Evolutionary conservation across 495 filamentous ascomycete genomes (phyloP), one percentile per base, ranked within the genome.

Genomic region (Niebla homalea): DNA sequence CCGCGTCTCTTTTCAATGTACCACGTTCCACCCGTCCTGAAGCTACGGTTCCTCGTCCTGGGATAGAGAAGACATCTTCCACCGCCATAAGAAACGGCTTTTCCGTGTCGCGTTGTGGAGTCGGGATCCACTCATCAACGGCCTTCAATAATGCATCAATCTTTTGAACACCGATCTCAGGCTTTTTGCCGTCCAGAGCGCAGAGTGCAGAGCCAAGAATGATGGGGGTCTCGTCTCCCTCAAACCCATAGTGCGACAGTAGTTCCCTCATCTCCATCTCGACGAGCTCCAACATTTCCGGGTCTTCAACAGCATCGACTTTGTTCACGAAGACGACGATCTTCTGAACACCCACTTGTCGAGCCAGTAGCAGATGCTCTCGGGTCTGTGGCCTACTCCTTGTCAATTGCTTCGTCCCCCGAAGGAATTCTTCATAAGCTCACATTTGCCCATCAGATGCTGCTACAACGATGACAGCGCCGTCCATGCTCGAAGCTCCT

Each of bases 251-350:
- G 55, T 77, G 79, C 52, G 62, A 78, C 50, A 98, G 82, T 29
- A 97, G 83, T 69, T 98, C 92, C 61, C 92, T 85, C 92, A 98
- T 98, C 72, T 98, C 92, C 81, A 98, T 90, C 78, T 98, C 92
- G 62, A 98, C 92, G 47, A 98, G 84, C 73, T 98, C 92, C 79
- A 98, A 81, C 92, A 98, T 98, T 70, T 98, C 92, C 42, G 84
- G 82, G 72, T 98, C 92, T 55, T 98, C 89, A 26, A 98, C 74
- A 49, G 87, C 84, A 66, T 98, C 92, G 65, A 97, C 78, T 78
- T 98, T 98, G 81, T 98, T 98, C 61, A 98, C 93, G 70, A 98
- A 98, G 55, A 98, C 92, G 56, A 98, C 93, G 46, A 98, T 86
- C 71, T 81, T 85, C 72, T 96, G 86, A 56, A 98, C 85, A 76